These are phyloP conservation scores for Artemisia argyi DNA, from an alignment of 129 eudicot species.

Conservation along the genomic window DNA sequence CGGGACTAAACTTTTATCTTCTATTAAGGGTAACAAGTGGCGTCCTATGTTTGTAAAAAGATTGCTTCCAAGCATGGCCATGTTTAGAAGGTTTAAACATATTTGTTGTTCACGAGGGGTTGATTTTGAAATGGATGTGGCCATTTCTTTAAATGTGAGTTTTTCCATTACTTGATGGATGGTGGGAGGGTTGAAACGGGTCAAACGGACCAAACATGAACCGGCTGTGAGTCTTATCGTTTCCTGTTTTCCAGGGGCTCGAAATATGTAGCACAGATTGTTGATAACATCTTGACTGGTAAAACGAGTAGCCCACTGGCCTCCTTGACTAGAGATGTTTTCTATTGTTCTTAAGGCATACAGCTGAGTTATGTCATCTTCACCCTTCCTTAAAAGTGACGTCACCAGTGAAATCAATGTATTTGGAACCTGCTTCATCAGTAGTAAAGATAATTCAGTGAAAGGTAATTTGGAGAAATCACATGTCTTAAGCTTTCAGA, in stretches of 20 bases:
- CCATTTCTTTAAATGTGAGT: slow-evolving; percentile 74
- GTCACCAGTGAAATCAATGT: slow-evolving; percentile 70
- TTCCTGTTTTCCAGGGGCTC: slow-evolving; percentile 89
- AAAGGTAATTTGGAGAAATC: not conserved
- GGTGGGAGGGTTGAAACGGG: slow-evolving; percentile 73
- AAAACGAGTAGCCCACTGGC: slow-evolving; percentile 89
- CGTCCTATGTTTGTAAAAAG: slow-evolving; percentile 69
- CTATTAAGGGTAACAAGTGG: slow-evolving; percentile 65
- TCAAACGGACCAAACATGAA: slow-evolving; percentile 83
- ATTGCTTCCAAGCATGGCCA: slow-evolving; percentile 80
- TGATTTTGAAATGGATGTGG: slow-evolving; percentile 67
- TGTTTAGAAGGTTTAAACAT: slow-evolving; percentile 78
- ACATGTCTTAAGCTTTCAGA: not conserved
- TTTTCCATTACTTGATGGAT: slow-evolving; percentile 80
- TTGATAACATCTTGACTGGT: slow-evolving; percentile 74
- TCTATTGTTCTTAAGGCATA: slow-evolving; percentile 93
- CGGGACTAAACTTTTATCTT: slow-evolving; percentile 81
- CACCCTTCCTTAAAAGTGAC: slow-evolving; percentile 85
- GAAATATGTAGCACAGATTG: slow-evolving; percentile 81
- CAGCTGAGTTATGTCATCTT: slow-evolving; percentile 89
- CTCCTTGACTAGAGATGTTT: slow-evolving; percentile 94
- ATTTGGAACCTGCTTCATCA: slow-evolving; percentile 65
- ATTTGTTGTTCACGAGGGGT: slow-evolving; percentile 92
- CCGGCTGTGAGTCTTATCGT: slow-evolving; percentile 83
- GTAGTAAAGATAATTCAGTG: not conserved